Base-by-base conservation (phyloP, 306 rosid genomes). In the Lagenaria siceraria region DNA sequence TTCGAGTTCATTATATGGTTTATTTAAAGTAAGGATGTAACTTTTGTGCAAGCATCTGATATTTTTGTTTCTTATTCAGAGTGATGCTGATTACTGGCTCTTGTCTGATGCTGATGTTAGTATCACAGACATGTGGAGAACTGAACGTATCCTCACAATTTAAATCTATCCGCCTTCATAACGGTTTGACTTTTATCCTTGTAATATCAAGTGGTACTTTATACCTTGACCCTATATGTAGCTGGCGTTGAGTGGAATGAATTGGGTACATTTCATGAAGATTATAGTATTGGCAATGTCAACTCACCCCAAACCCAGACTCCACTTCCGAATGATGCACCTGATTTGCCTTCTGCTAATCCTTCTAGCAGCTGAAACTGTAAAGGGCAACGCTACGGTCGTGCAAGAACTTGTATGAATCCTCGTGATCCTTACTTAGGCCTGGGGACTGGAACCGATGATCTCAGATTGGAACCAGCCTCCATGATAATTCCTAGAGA, bases 71-170 rank as follows among this genome's bases (percentile, higher is more conserved):
- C 46, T 70, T 58, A 52, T 77, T 49, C 91, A 95, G 98, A 86
- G 89, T 64, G 93, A 92, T 75, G 92, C 97, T 43, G 98, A 95
- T 83, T 95, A 92, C 89, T 95, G 97, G 98, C 97, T 95, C 75
- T 86, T 92, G 79, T 90, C 98, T 17, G 95, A 92, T 70, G 93
- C 92, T 40, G 90, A 84, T 79, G 88, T 92, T 81, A 90, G 97
- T 84, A 90, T 90, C 80, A 95, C 98, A 40, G 97, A 92, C 82
- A 92, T 95, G 85, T 95, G 97, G 97, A 90, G 92, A 85, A 82
- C 96, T 66, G 98, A 90, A 71, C 74, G 97, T 95, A 95, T 87
- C 82, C 90, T 86, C 66, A 18, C 75, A 25, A 21, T 51, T 10
- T 24, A 54, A 22, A 38, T 68, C 73, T 53, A 22, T 78, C 73